Evolutionary conservation across 2,329 filamentous ascomycete genomes (phyloP).

Genomic region (Colletotrichum sp.): DNA sequence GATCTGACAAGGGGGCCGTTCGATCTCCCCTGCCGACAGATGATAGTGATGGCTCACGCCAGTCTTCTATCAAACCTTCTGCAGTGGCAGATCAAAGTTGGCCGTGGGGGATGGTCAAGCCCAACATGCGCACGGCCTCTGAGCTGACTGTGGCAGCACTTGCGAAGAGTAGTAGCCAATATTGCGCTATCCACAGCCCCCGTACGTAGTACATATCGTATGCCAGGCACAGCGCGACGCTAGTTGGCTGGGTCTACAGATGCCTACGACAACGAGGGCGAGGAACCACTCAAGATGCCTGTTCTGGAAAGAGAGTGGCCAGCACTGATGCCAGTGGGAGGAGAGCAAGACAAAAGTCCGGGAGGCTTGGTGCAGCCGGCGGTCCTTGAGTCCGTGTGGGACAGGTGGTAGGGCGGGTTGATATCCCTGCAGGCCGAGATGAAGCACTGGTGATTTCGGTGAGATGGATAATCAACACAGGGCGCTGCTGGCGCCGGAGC

Average conservation of each 20-base stretch:
- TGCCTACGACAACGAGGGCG: neutral
- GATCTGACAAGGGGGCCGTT: neutral
- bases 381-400: neutral
- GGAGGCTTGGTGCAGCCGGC: slow-evolving; percentile 10
- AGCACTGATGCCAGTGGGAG: neutral
- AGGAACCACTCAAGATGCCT: neutral
- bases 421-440: slow-evolving; percentile 12
- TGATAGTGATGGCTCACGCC: neutral
- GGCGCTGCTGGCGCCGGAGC: neutral
- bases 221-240: slow-evolving; percentile 1
- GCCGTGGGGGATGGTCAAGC: neutral
- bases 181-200: neutral
- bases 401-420: neutral
- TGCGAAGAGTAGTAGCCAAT: neutral
- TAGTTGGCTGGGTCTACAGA: neutral
- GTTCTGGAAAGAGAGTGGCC: neutral
- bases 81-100: neutral
- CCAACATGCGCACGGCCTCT: neutral
- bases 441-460: neutral
- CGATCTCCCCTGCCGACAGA: neutral
- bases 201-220: neutral
- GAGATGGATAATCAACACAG: neutral
- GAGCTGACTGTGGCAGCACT: neutral
- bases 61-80: neutral
- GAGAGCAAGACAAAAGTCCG: neutral